Evolutionary conservation across 2,329 filamentous ascomycete genomes (phyloP), one percentile per base, ranked within the genome.

Genomic region (Colletotrichum tanaceti): DNA sequence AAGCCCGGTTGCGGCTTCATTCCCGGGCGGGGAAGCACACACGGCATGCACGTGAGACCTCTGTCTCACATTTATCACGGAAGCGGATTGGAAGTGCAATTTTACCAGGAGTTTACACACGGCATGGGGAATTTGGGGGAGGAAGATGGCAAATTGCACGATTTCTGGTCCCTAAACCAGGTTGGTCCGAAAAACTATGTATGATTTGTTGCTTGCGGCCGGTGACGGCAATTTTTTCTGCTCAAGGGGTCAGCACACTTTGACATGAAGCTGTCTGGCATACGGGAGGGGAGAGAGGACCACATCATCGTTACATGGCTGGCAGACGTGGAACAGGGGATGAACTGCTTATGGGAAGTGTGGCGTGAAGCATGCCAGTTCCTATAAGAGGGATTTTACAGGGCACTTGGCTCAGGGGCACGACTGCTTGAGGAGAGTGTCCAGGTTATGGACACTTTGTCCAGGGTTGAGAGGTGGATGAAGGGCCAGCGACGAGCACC

Each of bases 21-120:
- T n/a, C 18, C 28, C 39, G 43, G 39, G 50, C 18, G 63, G 49
- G 55, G 62, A 46, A 58, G 35, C 49, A 60, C 49, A 50, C 41
- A 52, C 41, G 55, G 60, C 62, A 46, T 55, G 63, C 62, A 65
- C 49, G 39, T 60, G 65, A 65, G 65, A 68, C 65, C 5, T 41
- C 14, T 68, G 65, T 65, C 65, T 68, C 62, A 57, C 16, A 53
- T 38, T 57, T 32, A 58, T 60, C 49, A 65, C 62, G 65, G 55
- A 68, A 68, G 62, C 65, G 62, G 62, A 68, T 65, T 55, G 35
- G 43, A 5, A 46, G 35, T 46, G 61, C 49, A 60, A 70, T 68
- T 68, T 68, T 28, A 63, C 16, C 22, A 54, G 58, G 52, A 67
- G 63, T 70, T 46, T 16, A 62, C 63, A 62, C 18, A 47, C 32